phyloP scores from a whole-genome alignment of 2,329 filamentous ascomycete species.

The Corinectria fuckeliana region DNA sequence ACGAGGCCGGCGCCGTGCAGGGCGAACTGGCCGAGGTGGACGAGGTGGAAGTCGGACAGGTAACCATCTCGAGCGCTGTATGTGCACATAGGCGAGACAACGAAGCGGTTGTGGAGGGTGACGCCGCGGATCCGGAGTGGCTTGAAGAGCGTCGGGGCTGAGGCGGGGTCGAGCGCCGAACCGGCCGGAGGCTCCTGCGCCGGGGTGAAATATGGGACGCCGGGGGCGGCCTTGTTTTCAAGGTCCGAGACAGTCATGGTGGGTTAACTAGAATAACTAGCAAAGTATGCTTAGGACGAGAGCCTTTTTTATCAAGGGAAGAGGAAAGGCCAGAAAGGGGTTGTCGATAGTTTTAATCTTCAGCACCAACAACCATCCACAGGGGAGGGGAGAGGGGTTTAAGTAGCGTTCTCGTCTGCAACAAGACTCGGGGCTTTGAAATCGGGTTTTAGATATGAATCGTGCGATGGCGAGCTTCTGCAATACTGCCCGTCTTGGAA shows the following conservation, averaged over 20 bases:
- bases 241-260: constrained; percentile 30
- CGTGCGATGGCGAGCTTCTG: not conserved
- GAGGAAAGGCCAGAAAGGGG: not conserved
- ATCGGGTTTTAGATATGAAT: not conserved
- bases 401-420: not conserved
- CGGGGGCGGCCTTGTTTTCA: constrained; percentile 49
- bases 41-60: constrained; percentile 80
- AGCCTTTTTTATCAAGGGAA: no score
- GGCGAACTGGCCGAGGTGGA: constrained; percentile 81
- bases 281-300: no score
- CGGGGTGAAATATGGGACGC: constrained; percentile 62
- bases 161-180: constrained; percentile 48
- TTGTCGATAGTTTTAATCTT: not conserved
- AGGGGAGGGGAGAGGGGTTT: not conserved
- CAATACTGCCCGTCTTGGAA: not conserved
- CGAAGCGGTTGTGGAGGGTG: constrained; percentile 62
- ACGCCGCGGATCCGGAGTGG: constrained; percentile 62
- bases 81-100: constrained; percentile 67
- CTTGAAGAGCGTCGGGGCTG: constrained; percentile 61
- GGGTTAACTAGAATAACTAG: no score
- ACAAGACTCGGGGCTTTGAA: not conserved
- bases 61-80: constrained; percentile 68
- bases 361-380: not conserved
- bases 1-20: constrained; percentile 76
- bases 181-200: constrained; percentile 59